Evolutionary conservation across 1,139 yeast species (phyloP).

Genomic region (Debaryomycetaceae sp.): DNA sequence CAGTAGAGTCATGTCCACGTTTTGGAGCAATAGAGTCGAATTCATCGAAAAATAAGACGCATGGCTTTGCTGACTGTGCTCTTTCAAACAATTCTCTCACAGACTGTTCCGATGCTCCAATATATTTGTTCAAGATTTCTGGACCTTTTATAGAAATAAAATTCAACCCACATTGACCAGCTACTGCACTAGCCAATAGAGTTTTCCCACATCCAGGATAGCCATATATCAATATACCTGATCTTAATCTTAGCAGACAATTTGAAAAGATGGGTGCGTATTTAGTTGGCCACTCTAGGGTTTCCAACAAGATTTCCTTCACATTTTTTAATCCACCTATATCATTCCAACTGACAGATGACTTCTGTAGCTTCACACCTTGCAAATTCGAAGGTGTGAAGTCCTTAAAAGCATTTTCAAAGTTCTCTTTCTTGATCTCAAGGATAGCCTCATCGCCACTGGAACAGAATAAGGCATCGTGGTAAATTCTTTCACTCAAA

Average conservation of each 20-base stretch:
- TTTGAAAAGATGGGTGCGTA: constrained; percentile 90
- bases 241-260: constrained; percentile 82
- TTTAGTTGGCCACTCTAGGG: constrained; percentile 95
- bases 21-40: constrained; percentile 97
- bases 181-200: constrained; percentile 86
- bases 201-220: constrained; percentile 99
- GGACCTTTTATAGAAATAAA: constrained; percentile 96
- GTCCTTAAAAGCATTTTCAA: constrained; percentile 58
- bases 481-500: constrained; percentile 71
- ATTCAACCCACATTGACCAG: constrained; percentile 90
- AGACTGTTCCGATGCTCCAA: constrained; percentile 96
- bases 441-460: constrained; percentile 10
- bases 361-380: constrained; percentile 82
- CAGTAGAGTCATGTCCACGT: constrained; percentile 97
- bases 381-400: constrained; percentile 80
- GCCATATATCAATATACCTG: constrained; percentile 88
- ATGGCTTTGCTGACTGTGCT: constrained; percentile 93
- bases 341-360: constrained; percentile 75
- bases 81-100: constrained; percentile 90
- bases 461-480: constrained; percentile 50
- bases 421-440: constrained; percentile 28
- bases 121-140: constrained; percentile 89
- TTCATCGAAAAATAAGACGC: constrained; percentile 91
- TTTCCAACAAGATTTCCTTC: constrained; percentile 72
- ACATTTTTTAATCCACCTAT: constrained; percentile 86